Conservation (phyloP, 345 rosid species). For the Cardamine occulta region DNA sequence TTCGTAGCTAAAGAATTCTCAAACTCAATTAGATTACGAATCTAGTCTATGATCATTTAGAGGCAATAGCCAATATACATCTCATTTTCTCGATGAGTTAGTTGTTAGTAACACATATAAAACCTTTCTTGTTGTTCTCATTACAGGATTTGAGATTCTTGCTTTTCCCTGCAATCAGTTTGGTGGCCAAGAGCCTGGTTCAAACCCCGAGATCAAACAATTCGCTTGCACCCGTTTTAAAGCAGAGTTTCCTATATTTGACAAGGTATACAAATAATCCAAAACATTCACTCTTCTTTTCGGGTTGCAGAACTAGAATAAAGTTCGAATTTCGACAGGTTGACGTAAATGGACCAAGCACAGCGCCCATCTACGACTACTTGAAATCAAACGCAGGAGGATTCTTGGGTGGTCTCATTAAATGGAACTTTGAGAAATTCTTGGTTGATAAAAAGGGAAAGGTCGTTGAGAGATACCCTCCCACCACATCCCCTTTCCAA, state of each 20-base stretch:
- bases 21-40: neutral
- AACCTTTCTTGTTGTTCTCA: conserved; percentile 9
- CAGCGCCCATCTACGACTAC: conserved; percentile 86
- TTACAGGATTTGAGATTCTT: conserved; percentile 79
- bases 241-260: conserved; percentile 94
- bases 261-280: conserved; percentile 54
- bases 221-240: conserved; percentile 82
- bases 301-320: neutral
- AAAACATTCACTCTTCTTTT: conserved; percentile 2
- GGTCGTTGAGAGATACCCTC: conserved; percentile 86
- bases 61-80: conserved; percentile 5
- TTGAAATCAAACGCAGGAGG: conserved; percentile 90
- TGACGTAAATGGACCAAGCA: conserved; percentile 87
- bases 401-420: conserved; percentile 71
- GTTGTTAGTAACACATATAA: too few relatives aligned
- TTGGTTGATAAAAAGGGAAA: conserved; percentile 88
- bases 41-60: neutral
- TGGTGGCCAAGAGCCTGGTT: conserved; percentile 86
- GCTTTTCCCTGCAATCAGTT: conserved; percentile 98
- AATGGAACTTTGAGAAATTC: conserved; percentile 98
- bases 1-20: neutral
- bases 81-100: too few relatives aligned
- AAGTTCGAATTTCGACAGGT: conserved; percentile 51
- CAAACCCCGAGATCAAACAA: conserved; percentile 76
- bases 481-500: conserved; percentile 93